Evolutionary conservation across 192 early-diverging fungal species (phyloP), one percentile per base, ranked within the genome.

Genomic region (Pilaira anomala): DNA sequence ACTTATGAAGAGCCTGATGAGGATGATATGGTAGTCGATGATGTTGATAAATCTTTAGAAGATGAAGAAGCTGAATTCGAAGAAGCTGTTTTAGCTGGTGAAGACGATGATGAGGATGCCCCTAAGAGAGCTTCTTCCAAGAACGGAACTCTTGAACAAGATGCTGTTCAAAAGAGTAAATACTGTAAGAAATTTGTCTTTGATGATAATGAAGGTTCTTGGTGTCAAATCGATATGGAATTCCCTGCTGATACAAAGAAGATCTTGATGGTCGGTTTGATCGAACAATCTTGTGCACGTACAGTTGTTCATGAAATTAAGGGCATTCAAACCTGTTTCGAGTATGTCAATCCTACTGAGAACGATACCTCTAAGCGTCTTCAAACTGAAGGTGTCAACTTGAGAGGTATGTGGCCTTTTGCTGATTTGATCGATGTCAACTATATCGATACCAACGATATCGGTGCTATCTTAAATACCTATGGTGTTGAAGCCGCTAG

Each of bases 401-500:
- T 98, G 54, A 82, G 76, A 53, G 93, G 93, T 48, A 90, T 98
- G 76, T 98, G 95, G 96, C 83, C 87, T 9, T 72, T 77, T 45
- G 70, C 73, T 36, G 75, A 89, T 48, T 72, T 90, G 69, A 85
- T 98, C 54, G 94, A 99, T 64, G 78, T 97, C 55, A 83, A 90
- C 72, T 71, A 83, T 30, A 87, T 99, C 36, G 89, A 92, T 69
- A 95, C 95, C 57, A 99, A 98, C 83, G 95, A 98, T 65, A 95
- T 99, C 76, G 89, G 88, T n/a, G 94, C 92, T 12, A 85, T 98
- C 7, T 71, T 98, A 33, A 76, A 81, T 24, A 93, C 92, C 4
- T 99, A 98, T 79, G 98, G 98, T 73, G 96, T 99, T 21, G 98
- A 99, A 69, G 98, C 98, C 0, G 96, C 96, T 0, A 81, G 96